Conservation (phyloP, 345 rosid species). For the Eutrema yunnanense region DNA sequence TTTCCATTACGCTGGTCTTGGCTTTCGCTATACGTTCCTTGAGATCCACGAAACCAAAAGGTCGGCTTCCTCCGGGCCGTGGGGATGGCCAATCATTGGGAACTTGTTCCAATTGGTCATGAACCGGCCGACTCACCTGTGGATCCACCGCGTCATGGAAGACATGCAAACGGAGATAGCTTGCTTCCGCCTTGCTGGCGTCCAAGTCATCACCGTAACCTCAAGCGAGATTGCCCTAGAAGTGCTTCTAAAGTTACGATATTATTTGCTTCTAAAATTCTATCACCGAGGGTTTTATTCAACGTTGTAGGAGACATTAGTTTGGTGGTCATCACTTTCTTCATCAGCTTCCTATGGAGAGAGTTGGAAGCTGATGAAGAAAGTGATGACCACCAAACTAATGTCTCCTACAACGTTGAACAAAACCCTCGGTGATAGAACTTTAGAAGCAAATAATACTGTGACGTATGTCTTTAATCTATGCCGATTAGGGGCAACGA, state of each 20-base stretch:
- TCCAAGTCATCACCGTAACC: not conserved
- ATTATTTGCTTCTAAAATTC: conserved; percentile 25
- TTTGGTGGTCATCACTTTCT: conserved; percentile 1
- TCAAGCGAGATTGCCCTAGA: conserved; percentile 25
- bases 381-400: conserved; percentile 11
- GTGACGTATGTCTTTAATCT: conserved; percentile 8
- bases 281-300: not conserved
- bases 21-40: not conserved
- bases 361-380: not conserved
- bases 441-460: conserved; percentile 21
- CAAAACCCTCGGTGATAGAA: conserved; percentile 10
- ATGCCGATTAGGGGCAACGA: too few species aligned
- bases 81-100: too few species aligned
- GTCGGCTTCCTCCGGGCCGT: too few species aligned
- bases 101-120: too few species aligned
- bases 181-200: too few species aligned
- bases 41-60: too few species aligned
- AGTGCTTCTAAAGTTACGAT: not conserved
- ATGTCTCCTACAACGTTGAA: not conserved
- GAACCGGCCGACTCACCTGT: too few species aligned
- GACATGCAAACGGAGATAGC: too few species aligned
- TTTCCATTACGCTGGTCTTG: not conserved
- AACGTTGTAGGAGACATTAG: conserved; percentile 3
- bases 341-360: not conserved
- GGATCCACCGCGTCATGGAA: too few species aligned